phyloP scores from a whole-genome alignment of 352 stramenopile genomes.

The Phytophthora cactorum region DNA sequence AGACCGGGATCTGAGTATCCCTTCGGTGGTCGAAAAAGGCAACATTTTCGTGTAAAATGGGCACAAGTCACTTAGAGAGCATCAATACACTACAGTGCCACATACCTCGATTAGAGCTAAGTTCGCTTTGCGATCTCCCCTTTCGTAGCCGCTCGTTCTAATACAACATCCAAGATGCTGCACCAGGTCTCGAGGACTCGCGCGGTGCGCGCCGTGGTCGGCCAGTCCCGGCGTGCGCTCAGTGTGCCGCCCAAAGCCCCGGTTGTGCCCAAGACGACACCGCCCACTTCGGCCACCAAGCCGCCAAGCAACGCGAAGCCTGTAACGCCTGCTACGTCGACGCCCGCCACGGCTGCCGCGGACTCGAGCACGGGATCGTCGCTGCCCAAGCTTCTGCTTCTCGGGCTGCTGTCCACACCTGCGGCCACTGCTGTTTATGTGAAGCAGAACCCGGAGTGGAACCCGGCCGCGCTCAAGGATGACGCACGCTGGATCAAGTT shows the following conservation, averaged over 20 bases:
- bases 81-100: too few species aligned
- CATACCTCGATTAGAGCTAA: too few species aligned
- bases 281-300: slow-evolving; percentile 2
- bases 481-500: slow-evolving; percentile 79
- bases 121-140: neutral
- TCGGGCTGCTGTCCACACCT: slow-evolving; percentile 57
- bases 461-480: slow-evolving; percentile 61
- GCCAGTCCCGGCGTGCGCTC: slow-evolving; percentile 16
- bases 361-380: slow-evolving; percentile 51
- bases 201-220: slow-evolving; percentile 16
- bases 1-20: too few species aligned
- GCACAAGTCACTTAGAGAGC: too few species aligned
- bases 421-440: slow-evolving; percentile 68
- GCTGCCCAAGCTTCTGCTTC: slow-evolving; percentile 55
- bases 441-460: slow-evolving; percentile 82
- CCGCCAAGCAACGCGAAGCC: slow-evolving; percentile 14
- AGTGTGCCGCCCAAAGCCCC: slow-evolving; percentile 26
- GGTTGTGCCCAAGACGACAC: slow-evolving; percentile 4
- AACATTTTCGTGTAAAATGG: too few species aligned
- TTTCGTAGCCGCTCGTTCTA: slow-evolving; percentile 14
- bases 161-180: slow-evolving; percentile 24
- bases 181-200: slow-evolving; percentile 33
- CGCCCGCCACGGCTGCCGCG: slow-evolving; percentile 18
- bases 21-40: too few species aligned
- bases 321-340: neutral